Base-by-base conservation (phyloP, 2,329 filamentous ascomycete genomes). In the Trichoderma atrobrunneum region DNA sequence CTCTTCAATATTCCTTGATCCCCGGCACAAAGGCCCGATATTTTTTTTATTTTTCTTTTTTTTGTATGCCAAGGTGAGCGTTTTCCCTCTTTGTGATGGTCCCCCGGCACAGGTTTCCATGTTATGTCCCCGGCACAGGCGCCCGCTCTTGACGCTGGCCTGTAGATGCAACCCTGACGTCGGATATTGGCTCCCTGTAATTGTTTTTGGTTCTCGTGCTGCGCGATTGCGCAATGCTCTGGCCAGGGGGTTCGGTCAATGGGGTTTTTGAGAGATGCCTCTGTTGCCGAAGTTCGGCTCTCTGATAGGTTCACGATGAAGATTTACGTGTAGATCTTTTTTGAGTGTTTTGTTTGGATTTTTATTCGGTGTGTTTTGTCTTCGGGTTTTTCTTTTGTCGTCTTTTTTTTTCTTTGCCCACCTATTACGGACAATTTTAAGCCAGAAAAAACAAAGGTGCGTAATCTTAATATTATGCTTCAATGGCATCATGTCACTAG, bases 401-500 rank as follows among this genome's bases (percentile, higher is more conserved):
- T 21, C 18, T 21, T 48, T 48, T 34, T 34, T 48, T 10, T 48
- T 5, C 43, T 21, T 51, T 2, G n/a, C 43, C n/a, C 43, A 21
- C 43, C n/a, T 21, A 21, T 18, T 6, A 12, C 43, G n/a, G 43
- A 10, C 18, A 12, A 51, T 21, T 54, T 8, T 26, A n/a, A 21
- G 28, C 43, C 62, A 32, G 18, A 48, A 60, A 60, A 51, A 43
- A 60, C 14, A 69, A 59, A 57, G 32, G 36, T 34, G 56, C 36
- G 56, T 61, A 69, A 69, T 69, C 66, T 69, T 69, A 69, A 69
- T 69, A 32, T 48, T 69, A 69, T 69, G 66, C 66, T 69, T 69
- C 66, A 60, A 68, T 36, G 32, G 64, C 18, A 67, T 43, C 30
- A 39, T 57, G 18, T 26, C 32, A 28, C 54, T 59, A 57, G 48